Percentiles rank a stretch among this genome's conserved stretches.
Conservation (phyloP, 768 basidiomycete genomes). For the Chiua virens region DNA sequence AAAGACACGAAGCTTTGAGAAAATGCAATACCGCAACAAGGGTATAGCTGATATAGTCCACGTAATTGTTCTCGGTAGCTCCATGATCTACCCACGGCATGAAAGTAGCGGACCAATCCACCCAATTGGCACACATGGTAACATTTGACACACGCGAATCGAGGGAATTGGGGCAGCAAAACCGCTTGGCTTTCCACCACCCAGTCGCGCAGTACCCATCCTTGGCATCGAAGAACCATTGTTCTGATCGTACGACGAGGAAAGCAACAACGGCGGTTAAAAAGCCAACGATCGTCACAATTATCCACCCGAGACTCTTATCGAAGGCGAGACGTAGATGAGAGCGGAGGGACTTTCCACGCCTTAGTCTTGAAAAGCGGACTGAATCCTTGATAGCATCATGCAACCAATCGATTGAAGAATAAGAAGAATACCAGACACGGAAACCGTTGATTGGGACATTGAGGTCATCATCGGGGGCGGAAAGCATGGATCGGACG, state of each 20-base stretch:
- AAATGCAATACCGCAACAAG: constrained; percentile 63
- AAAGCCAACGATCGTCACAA: constrained; percentile 87
- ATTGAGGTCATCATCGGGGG: constrained; percentile 48
- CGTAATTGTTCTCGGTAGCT: constrained; percentile 34
- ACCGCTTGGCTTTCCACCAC: constrained; percentile 75
- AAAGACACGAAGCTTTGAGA: neutral
- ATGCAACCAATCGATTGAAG: constrained; percentile 95
- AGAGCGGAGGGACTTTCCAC: constrained; percentile 68
- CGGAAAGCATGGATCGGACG: constrained; percentile 32
- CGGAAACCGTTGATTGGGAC: constrained; percentile 83
- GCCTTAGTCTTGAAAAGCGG: constrained; percentile 72
- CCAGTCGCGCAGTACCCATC: constrained; percentile 77
- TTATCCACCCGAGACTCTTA: constrained; percentile 83
- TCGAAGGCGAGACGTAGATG: constrained; percentile 64
- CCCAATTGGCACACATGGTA: constrained; percentile 66
- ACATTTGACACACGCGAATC: constrained; percentile 16
- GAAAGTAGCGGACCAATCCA: constrained; percentile 68
- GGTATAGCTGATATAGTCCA: constrained; percentile 71
- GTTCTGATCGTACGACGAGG: constrained; percentile 80
- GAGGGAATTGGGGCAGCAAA: constrained; percentile 66
- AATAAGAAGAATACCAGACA: constrained; percentile 83
- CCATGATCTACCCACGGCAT: constrained; percentile 22
- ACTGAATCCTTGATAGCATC: constrained; percentile 93
- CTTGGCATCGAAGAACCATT: constrained; percentile 89
- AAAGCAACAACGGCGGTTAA: constrained; percentile 85